Base-by-base conservation (phyloP, 2,329 filamentous ascomycete genomes). In the Berkeleyomyces basicola region DNA sequence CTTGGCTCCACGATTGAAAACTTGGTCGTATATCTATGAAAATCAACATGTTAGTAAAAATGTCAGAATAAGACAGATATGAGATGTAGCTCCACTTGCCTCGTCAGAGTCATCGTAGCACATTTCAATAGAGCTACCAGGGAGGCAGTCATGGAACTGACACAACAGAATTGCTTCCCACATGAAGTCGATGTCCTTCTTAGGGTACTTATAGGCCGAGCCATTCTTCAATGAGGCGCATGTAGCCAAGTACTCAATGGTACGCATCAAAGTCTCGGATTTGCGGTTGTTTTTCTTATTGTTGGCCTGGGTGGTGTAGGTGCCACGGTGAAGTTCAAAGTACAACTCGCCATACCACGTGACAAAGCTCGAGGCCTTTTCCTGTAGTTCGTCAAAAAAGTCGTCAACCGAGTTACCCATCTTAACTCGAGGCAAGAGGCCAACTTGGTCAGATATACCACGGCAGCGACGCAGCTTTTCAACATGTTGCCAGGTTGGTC, bases 261-360 rank as follows among this genome's bases (percentile, higher is more conserved):
- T 89, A 57, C 90, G 86, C 61, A 99, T 79, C 74, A 96, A 74
- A 61, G 87, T 83, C 74, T 99, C 93, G 0, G 89, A 81, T 70
- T 85, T 87, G 62, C 93, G 83, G 72, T 97, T 99, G 77, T 95
- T 92, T 68, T 84, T 83, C 77, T 99, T 99, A 78, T 96, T 99
- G 75, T 96, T 96, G 65, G 91, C 87, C 72, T 97, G 92, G 0
- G 92, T 96, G 3, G 93, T 99, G 74, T 97, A 97, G 10, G 92
- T 97, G 61, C 93, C 93, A 65, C 93, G 87, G 72, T 99, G 93
- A 58, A 99, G 81, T 74, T 99, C 93, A 72, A 99, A 96, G 75
- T 99, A 99, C 7, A 99, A 80, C 75, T 99, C 93, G 49, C 93
- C 93, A 71, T 96, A 96, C 93, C 93, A 99, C 1, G 93, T 97